Evolutionary conservation across 2,329 filamentous ascomycete species (phyloP).

Genomic region (Cladobotryum protrusum): DNA sequence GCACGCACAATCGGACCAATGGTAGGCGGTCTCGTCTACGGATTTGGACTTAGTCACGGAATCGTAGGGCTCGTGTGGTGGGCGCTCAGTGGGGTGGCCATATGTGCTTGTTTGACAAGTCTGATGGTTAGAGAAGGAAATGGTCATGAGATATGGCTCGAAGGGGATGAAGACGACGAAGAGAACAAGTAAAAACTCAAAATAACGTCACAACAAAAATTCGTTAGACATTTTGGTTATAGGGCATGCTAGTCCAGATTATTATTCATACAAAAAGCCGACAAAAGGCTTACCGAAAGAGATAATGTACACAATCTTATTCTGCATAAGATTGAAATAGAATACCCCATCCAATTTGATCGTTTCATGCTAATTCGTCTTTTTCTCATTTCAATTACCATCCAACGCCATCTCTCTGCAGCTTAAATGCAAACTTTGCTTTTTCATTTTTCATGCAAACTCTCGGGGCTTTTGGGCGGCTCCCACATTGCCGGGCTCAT

Average conservation of each 20-base stretch:
- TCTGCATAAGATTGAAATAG: neutral
- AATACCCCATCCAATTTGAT: neutral
- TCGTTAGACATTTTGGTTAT: too few species aligned
- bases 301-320: neutral
- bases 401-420: slow-evolving; percentile 17
- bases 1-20: slow-evolving; percentile 56
- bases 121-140: slow-evolving; percentile 54
- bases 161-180: slow-evolving; percentile 45
- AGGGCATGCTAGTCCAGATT: neutral
- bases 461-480: slow-evolving; percentile 26
- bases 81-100: slow-evolving; percentile 44
- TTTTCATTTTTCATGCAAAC: slow-evolving; percentile 20
- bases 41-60: slow-evolving; percentile 49
- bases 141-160: slow-evolving; percentile 59
- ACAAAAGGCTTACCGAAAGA: neutral
- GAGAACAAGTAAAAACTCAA: slow-evolving; percentile 2
- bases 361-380: neutral
- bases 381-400: slow-evolving; percentile 1
- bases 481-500: slow-evolving; percentile 25
- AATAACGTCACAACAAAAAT: too few species aligned
- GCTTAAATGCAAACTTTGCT: neutral
- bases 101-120: slow-evolving; percentile 44
- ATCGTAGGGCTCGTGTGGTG: slow-evolving; percentile 55
- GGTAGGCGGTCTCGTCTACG: slow-evolving; percentile 55
- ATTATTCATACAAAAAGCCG: neutral